phyloP scores from a whole-genome alignment of 768 basidiomycete species.

The Auricularia auricula-judae region DNA sequence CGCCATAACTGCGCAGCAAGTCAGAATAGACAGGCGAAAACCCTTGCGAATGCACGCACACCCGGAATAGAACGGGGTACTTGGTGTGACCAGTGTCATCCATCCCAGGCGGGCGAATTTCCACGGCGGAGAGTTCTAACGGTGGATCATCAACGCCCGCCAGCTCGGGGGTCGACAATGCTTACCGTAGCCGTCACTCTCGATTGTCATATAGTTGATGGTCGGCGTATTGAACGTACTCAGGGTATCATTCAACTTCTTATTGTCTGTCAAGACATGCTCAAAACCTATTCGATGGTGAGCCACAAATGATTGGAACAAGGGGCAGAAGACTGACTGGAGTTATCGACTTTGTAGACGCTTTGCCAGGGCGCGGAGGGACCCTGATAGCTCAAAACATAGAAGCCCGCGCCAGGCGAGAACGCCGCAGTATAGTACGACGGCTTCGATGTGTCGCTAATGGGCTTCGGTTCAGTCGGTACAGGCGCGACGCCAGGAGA shows the following conservation, averaged over 20 bases:
- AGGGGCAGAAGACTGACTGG: conserved; percentile 26
- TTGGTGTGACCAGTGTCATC: conserved; percentile 92
- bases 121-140: conserved; percentile 78
- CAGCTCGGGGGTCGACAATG: conserved; percentile 6
- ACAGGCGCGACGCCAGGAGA: conserved; percentile 14
- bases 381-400: conserved; percentile 67
- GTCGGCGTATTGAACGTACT: conserved; percentile 62
- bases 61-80: conserved; percentile 87
- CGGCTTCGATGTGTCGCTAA: conserved; percentile 41
- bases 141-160: conserved; percentile 1
- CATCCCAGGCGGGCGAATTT: conserved; percentile 85
- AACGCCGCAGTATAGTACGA: conserved; percentile 61
- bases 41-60: conserved; percentile 31
- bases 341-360: conserved; percentile 45
- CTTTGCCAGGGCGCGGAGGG: conserved; percentile 84
- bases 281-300: conserved; percentile 30
- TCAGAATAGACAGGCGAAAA: neutral
- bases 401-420: conserved; percentile 80
- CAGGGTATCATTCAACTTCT: conserved; percentile 49
- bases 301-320: neutral
- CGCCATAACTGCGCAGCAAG: conserved; percentile 58
- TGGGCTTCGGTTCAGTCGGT: conserved; percentile 28
- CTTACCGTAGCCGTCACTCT: conserved; percentile 72
- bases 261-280: conserved; percentile 62
- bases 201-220: conserved; percentile 57